phyloP scores from a whole-genome alignment of 2,329 filamentous ascomycete species.

The Fusarium cyanostomum region DNA sequence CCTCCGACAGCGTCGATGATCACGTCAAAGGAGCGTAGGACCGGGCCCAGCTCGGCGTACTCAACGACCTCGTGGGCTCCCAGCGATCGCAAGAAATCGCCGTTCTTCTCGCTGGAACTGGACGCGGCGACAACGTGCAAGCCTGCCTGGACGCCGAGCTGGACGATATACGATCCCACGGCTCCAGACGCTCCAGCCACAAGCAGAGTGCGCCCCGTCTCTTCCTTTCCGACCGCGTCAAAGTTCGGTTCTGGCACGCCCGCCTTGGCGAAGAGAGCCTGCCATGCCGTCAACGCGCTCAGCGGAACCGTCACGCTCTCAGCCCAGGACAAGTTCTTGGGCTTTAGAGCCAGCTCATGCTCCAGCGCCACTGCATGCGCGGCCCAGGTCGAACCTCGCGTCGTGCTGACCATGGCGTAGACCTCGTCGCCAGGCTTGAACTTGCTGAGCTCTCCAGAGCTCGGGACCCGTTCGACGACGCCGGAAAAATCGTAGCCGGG shows the following conservation, averaged over 20 bases:
- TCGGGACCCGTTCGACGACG: constrained; percentile 19
- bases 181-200: constrained; percentile 50
- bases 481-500: constrained; percentile 26
- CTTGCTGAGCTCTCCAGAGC: not conserved
- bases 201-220: constrained; percentile 34
- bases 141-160: constrained; percentile 47
- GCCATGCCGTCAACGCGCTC: constrained; percentile 50
- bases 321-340: constrained; percentile 40
- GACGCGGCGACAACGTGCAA: constrained; percentile 45
- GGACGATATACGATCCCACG: constrained; percentile 49
- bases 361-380: constrained; percentile 36
- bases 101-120: constrained; percentile 31
- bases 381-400: constrained; percentile 35
- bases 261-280: constrained; percentile 44
- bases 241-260: constrained; percentile 21
- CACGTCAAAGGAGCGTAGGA: constrained; percentile 30
- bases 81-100: constrained; percentile 22
- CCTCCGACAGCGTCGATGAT: constrained; percentile 47
- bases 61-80: constrained; percentile 42
- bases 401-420: constrained; percentile 40
- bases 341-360: constrained; percentile 45
- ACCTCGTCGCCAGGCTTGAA: constrained; percentile 46
- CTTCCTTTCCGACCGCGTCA: constrained; percentile 2
- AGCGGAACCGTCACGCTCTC: constrained; percentile 48
- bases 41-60: constrained; percentile 10